These are phyloP conservation scores for Dimargaris xerosporica DNA, from an alignment of 192 early-diverging fungal genomes.

Conservation along the genomic window DNA sequence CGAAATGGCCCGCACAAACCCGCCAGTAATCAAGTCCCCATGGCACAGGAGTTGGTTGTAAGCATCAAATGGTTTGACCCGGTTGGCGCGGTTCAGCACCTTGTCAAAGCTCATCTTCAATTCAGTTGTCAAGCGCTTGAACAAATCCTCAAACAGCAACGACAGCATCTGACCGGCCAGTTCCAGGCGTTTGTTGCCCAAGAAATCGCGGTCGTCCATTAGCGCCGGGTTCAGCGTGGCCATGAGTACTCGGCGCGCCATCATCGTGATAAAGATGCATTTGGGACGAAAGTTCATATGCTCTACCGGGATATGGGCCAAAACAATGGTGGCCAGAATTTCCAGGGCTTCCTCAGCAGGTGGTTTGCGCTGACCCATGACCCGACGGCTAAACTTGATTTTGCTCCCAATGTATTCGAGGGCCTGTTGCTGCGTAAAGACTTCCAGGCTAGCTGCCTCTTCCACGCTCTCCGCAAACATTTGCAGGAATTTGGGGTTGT, in stretches of 20 bases:
- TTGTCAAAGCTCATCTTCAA: conserved; percentile 86
- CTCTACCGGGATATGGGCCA: conserved; percentile 82
- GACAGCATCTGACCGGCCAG: conserved; percentile 90
- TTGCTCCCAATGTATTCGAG: conserved; percentile 74
- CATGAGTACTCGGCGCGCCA: conserved; percentile 82
- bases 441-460: conserved; percentile 51
- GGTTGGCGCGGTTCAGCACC: conserved; percentile 73
- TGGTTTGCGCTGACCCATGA: conserved; percentile 31
- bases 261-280: conserved; percentile 81
- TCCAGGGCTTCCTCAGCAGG: conserved; percentile 75
- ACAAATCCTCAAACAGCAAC: conserved; percentile 93
- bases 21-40: conserved; percentile 75
- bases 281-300: conserved; percentile 81
- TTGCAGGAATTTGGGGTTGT: conserved; percentile 64
- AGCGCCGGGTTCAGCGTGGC: conserved; percentile 65
- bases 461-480: conserved; percentile 78
- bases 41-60: conserved; percentile 55
- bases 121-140: conserved; percentile 80
- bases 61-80: conserved; percentile 79
- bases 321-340: conserved; percentile 66
- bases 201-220: conserved; percentile 93
- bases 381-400: conserved; percentile 48
- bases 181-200: conserved; percentile 96
- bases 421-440: conserved; percentile 85
- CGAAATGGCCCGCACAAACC: conserved; percentile 82